These are phyloP conservation scores for Ceratopteris richardii DNA, from an alignment of 75 land plant species.

Conservation along the genomic window DNA sequence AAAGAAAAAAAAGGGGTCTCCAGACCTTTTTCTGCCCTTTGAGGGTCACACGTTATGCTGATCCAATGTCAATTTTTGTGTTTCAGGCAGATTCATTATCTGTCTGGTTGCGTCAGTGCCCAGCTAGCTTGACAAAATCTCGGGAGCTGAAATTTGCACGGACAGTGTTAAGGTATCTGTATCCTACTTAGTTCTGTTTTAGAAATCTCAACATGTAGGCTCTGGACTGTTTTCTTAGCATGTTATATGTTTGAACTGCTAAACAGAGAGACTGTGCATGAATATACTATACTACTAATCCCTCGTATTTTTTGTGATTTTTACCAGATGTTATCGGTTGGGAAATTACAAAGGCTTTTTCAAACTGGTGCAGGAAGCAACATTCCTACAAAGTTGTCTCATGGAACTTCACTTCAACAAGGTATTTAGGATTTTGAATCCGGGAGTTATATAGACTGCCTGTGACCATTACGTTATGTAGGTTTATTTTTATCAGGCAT, in stretches of 20 bases:
- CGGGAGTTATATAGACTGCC: no score
- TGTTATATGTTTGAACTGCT: no score
- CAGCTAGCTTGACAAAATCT: constrained; percentile 34
- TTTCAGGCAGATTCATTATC: constrained; percentile 59
- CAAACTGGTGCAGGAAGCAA: constrained; percentile 41
- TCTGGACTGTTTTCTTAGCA: no score
- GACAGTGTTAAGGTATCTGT: neutral
- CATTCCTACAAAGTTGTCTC: constrained; percentile 69
- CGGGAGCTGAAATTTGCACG: constrained; percentile 73
- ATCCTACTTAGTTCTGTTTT: neutral
- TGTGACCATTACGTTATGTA: no score
- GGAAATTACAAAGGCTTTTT: constrained; percentile 69
- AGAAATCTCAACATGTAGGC: neutral
- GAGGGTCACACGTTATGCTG: neutral
- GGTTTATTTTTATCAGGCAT: no score
- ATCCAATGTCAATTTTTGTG: no score
- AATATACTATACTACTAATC: no score
- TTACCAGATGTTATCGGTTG: constrained; percentile 39
- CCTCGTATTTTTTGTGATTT: no score
- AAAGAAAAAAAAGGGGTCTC: neutral
- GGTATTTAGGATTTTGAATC: no score
- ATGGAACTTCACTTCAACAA: constrained; percentile 65
- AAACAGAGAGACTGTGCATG: no score
- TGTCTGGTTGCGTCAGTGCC: constrained; percentile 59
- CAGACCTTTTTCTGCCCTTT: neutral